Percentiles rank a stretch among this genome's conserved stretches.
Conservation (phyloP, 768 basidiomycete genomes). For the Vararia minispora region DNA sequence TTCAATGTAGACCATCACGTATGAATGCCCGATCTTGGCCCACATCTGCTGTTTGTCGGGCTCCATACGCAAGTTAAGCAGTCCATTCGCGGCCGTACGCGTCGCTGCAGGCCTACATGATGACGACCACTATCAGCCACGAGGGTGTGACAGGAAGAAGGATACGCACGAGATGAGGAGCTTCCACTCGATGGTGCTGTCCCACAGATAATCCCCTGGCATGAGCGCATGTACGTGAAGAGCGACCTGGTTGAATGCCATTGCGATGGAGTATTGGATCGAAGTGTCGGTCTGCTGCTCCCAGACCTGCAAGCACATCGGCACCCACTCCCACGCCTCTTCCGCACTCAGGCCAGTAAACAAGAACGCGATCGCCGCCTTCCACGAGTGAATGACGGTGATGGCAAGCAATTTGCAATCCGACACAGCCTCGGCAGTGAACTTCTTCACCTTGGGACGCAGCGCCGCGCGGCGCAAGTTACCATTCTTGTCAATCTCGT, state of each 20-base stretch:
- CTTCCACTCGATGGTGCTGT: slow-evolving; percentile 31
- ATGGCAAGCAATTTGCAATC: slow-evolving; percentile 65
- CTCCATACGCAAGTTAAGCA: slow-evolving; percentile 50
- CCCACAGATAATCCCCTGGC: slow-evolving; percentile 26
- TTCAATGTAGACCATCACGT: slow-evolving; percentile 38
- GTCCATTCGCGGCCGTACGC: slow-evolving; percentile 42
- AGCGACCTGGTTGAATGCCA: slow-evolving; percentile 34
- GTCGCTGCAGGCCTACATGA: slow-evolving; percentile 20
- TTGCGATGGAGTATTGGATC: slow-evolving; percentile 50
- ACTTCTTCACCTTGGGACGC: slow-evolving; percentile 53
- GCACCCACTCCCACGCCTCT: slow-evolving; percentile 36
- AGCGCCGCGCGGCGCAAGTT: slow-evolving; percentile 38
- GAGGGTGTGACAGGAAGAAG: not conserved
- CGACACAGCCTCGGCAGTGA: slow-evolving; percentile 43
- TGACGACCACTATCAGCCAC: not conserved
- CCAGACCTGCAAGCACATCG: slow-evolving; percentile 42
- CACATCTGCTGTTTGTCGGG: slow-evolving; percentile 56
- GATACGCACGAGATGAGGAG: slow-evolving; percentile 19
- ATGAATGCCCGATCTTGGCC: slow-evolving; percentile 39
- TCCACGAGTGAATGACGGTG: slow-evolving; percentile 60
- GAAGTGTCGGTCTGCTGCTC: slow-evolving; percentile 50
- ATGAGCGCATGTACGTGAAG: slow-evolving; percentile 33
- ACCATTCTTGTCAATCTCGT: slow-evolving; percentile 51
- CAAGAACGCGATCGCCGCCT: slow-evolving; percentile 43
- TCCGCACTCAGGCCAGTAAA: slow-evolving; percentile 30